phyloP scores from a whole-genome alignment of 2,329 filamentous ascomycete species.

The Fusarium pseudograminearum region DNA sequence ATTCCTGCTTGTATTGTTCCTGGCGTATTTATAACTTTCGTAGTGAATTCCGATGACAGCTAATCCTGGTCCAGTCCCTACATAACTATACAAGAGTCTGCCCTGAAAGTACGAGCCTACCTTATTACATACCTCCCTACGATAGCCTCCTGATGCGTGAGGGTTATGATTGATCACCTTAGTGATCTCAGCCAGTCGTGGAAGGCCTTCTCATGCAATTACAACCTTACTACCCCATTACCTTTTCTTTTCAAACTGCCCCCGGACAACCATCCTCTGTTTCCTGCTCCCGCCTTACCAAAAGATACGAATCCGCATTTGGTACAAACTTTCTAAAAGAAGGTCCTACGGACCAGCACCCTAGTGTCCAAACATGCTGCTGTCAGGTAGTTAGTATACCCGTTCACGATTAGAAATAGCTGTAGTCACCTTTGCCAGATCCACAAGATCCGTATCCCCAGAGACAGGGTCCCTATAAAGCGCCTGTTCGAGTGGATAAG shows the following conservation, averaged over 20 bases:
- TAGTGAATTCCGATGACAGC: background rate
- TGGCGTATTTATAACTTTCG: too few species aligned
- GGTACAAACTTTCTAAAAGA: constrained; percentile 3
- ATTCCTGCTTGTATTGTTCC: too few species aligned
- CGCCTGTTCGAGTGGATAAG: constrained; percentile 8
- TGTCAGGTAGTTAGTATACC: background rate
- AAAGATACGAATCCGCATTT: constrained; percentile 9
- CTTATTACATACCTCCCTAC: background rate
- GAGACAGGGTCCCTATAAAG: background rate
- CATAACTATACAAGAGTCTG: background rate
- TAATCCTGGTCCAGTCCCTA: fast-evolving
- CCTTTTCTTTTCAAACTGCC: background rate
- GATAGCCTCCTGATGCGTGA: constrained; percentile 2
- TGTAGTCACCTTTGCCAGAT: constrained; percentile 13
- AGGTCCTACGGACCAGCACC: constrained; percentile 21
- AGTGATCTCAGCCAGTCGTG: fast-evolving
- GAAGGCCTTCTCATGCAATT: fast-evolving
- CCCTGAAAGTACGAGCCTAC: background rate
- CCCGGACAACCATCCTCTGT: fast-evolving
- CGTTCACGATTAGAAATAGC: fast-evolving
- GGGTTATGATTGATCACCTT: fast-evolving
- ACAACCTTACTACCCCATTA: background rate
- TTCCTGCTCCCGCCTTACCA: background rate
- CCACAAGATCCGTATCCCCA: constrained; percentile 2
- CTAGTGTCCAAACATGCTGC: constrained; percentile 22